These are phyloP conservation scores for Rutstroemia sp. DNA, from an alignment of 2,329 filamentous ascomycete genomes.

Conservation along the genomic window DNA sequence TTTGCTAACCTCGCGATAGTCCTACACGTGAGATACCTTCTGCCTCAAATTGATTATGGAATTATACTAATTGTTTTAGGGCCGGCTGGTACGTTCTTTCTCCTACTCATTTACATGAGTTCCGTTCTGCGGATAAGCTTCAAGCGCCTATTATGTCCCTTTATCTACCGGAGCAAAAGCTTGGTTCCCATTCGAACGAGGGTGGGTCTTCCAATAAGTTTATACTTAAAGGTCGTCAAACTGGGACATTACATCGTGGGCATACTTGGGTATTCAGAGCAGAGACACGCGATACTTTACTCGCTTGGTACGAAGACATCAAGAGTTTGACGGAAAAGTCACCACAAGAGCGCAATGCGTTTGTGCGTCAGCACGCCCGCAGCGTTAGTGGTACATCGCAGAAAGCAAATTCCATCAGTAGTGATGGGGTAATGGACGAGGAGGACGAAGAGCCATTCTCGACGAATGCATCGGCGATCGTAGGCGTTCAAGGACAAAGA, in stretches of 20 bases:
- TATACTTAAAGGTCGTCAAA: constrained; percentile 92
- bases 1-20: constrained; percentile 30
- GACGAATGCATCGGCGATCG: constrained; percentile 45
- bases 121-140: constrained; percentile 93
- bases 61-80: constrained; percentile 5
- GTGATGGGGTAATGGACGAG: constrained; percentile 72
- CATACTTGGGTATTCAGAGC: constrained; percentile 67
- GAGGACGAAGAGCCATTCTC: constrained; percentile 60
- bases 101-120: constrained; percentile 94
- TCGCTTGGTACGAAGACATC: constrained; percentile 89
- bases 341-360: constrained; percentile 80
- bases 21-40: constrained; percentile 5
- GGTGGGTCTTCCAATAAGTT: constrained; percentile 92
- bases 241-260: constrained; percentile 80
- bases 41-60: not conserved
- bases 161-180: constrained; percentile 88
- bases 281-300: constrained; percentile 83
- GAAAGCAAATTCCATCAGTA: constrained; percentile 57
- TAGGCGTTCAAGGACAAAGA: constrained; percentile 38
- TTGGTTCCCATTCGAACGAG: constrained; percentile 81
- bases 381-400: constrained; percentile 61
- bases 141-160: constrained; percentile 94
- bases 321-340: constrained; percentile 82
- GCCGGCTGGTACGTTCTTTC: constrained; percentile 74
- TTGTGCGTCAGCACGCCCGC: constrained; percentile 74